Evolutionary conservation across 352 stramenopile species (phyloP).

Genomic region (Pythium oligandrum): DNA sequence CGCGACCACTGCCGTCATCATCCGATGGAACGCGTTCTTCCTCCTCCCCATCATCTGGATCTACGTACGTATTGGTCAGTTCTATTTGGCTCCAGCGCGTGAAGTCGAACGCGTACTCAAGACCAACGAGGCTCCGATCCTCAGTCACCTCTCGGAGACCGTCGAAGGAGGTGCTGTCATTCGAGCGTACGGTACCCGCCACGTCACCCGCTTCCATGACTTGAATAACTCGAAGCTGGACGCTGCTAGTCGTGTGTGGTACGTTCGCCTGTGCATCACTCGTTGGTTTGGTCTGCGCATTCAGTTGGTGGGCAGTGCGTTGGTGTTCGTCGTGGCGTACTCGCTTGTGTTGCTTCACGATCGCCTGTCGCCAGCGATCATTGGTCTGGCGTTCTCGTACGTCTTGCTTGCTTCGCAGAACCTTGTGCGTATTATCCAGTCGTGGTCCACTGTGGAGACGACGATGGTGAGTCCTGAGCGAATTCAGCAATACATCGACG

Average conservation of each 20-base stretch:
- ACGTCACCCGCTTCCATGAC: slow-evolving; percentile 33
- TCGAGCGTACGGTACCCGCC: slow-evolving; percentile 44
- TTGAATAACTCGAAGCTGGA: slow-evolving; percentile 33
- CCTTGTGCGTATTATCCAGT: slow-evolving; percentile 61
- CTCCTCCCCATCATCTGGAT: slow-evolving; percentile 66
- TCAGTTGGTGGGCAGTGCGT: slow-evolving; percentile 68
- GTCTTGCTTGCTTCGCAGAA: slow-evolving; percentile 62
- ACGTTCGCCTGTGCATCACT: slow-evolving; percentile 27
- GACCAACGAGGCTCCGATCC: slow-evolving; percentile 37
- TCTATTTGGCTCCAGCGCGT: slow-evolving; percentile 45
- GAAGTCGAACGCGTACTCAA: slow-evolving; percentile 49
- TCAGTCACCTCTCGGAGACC: slow-evolving; percentile 48
- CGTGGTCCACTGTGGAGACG: slow-evolving; percentile 18
- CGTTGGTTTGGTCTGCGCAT: slow-evolving; percentile 45
- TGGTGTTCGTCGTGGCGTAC: slow-evolving; percentile 59
- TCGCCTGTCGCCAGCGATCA: slow-evolving; percentile 37
- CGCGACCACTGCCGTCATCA: slow-evolving; percentile 53
- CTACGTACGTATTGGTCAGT: slow-evolving; percentile 56
- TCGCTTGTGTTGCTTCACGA: slow-evolving; percentile 30
- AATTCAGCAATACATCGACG: slow-evolving; percentile 62
- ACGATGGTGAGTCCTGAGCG: slow-evolving; percentile 79
- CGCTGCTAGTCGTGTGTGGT: slow-evolving; percentile 36
- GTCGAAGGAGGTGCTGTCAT: slow-evolving; percentile 40
- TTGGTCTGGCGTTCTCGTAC: slow-evolving; percentile 77
- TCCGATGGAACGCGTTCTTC: slow-evolving; percentile 59